Evolutionary conservation across 768 basidiomycete genomes (phyloP), one percentile per base, ranked within the genome.

Genomic region (Boletus vermiculosoides): DNA sequence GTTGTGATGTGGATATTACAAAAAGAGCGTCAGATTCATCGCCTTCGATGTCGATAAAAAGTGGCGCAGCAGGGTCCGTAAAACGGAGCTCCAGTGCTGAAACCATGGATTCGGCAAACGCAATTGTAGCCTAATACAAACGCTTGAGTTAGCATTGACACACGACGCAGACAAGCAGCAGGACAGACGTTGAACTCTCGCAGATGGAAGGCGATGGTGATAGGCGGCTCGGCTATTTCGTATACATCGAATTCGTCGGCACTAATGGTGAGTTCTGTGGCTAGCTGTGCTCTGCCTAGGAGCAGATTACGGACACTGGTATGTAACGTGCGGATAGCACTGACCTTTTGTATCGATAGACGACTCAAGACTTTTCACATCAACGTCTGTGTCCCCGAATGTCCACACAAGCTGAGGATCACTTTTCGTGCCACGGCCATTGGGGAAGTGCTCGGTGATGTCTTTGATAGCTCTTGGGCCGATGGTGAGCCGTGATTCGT

Each of bases 401-500:
- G 74, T 82, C 92, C 92, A 94, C 5, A 89, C 79, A 18, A 94
- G 79, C 64, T 90, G 87, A 30, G 90, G 88, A 61, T 94, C 92
- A 12, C 78, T 80, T 63, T 85, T 87, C 12, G 73, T 67, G 5
- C 84, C 83, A 60, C 81, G 84, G 12, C 83, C 75, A 22, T 81
- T 72, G 0, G 88, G 84, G 59, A 94, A 94, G 68, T 92, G 90
- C 46, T 93, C 92, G 22, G 92, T 79, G 69, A 93, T 83, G 63
- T 90, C 89, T 66, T 80, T 85, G 45, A 94, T 73, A 15, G 84
- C 82, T 62, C 81, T 82, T 30, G 92, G 87, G 12, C 88, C 88
- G 54, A 94, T 85, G 8, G 79, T 84, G 13, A 93, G 68, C 23
- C 78, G 80, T 22, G 89, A 90, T 72, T 88, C 83, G 41, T 78